Evolutionary conservation across 108 stramenopile genomes (phyloP).

Genomic region (Nannochloropsis granulata): DNA sequence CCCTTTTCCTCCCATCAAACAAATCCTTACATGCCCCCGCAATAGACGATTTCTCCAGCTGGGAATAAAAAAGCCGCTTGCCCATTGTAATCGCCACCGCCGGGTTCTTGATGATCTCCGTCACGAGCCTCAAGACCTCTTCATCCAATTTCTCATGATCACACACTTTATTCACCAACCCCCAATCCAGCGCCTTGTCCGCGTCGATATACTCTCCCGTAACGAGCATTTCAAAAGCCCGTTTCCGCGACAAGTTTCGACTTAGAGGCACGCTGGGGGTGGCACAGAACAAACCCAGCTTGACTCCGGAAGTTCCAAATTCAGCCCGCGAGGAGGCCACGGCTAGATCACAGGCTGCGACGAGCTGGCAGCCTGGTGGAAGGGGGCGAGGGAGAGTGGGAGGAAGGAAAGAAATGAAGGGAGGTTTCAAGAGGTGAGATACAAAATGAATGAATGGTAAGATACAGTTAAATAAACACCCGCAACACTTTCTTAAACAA

Average conservation of each 20-base stretch:
- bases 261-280: constrained; percentile 54
- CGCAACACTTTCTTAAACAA: no score
- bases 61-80: constrained; percentile 45
- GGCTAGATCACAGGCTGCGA: constrained; percentile 55
- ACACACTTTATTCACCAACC: constrained; percentile 39
- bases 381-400: background rate
- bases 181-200: constrained; percentile 40
- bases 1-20: background rate
- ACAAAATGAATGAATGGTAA: no score
- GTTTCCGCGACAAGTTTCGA: constrained; percentile 41
- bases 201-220: constrained; percentile 51
- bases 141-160: constrained; percentile 8
- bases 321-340: constrained; percentile 26
- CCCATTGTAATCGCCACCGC: constrained; percentile 39
- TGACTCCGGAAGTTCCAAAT: constrained; percentile 57
- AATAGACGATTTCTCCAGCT: constrained; percentile 25
- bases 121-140: constrained; percentile 30
- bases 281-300: constrained; percentile 54
- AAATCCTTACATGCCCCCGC: constrained; percentile 6
- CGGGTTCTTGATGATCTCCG: constrained; percentile 43
- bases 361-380: constrained; percentile 51
- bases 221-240: constrained; percentile 58
- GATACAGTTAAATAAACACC: no score
- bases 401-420: background rate
- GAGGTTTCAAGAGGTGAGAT: background rate